A percentile compares a stretch with the other conserved stretches of the same genome.
Conservation (phyloP, 345 rosid species). For the Melastoma malabathricum region DNA sequence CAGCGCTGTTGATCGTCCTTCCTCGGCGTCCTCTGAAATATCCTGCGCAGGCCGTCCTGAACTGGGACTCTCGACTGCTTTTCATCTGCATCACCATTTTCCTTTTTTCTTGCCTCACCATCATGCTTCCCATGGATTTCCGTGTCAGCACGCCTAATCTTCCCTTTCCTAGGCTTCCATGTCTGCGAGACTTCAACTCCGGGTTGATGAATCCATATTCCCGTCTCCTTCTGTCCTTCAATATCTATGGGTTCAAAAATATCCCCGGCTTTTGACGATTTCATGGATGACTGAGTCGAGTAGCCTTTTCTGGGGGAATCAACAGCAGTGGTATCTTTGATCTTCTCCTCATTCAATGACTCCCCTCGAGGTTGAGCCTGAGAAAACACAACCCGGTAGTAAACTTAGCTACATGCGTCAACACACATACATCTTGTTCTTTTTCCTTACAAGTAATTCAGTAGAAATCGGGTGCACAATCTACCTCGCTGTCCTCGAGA, state of each 20-base stretch:
- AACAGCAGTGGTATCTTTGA: constrained; percentile 20
- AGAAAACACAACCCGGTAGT: too few relatives aligned
- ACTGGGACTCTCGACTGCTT: constrained; percentile 19
- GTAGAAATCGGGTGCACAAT: constrained; percentile 16
- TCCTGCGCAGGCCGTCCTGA: constrained; percentile 34
- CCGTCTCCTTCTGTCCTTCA: constrained; percentile 63
- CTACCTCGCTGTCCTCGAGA: constrained; percentile 27
- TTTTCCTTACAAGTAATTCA: neutral
- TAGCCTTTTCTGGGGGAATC: constrained; percentile 21
- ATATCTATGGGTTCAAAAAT: constrained; percentile 64
- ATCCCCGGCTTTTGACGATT: constrained; percentile 40
- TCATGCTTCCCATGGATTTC: constrained; percentile 22
- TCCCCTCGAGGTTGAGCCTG: too few relatives aligned
- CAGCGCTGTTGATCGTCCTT: constrained; percentile 29
- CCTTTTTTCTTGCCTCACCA: constrained; percentile 20
- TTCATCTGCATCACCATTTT: constrained; percentile 35
- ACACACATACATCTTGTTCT: neutral
- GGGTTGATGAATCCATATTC: constrained; percentile 81
- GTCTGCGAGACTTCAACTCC: constrained; percentile 66
- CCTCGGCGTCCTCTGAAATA: constrained; percentile 6
- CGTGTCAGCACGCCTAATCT: constrained; percentile 35
- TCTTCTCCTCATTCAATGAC: constrained; percentile 15
- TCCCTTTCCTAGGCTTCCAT: constrained; percentile 86
- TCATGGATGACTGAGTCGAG: constrained; percentile 31
- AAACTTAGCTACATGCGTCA: too few relatives aligned